Evolutionary conservation across 2,329 filamentous ascomycete species (phyloP).

Genomic region (Fusarium fujikuroi): DNA sequence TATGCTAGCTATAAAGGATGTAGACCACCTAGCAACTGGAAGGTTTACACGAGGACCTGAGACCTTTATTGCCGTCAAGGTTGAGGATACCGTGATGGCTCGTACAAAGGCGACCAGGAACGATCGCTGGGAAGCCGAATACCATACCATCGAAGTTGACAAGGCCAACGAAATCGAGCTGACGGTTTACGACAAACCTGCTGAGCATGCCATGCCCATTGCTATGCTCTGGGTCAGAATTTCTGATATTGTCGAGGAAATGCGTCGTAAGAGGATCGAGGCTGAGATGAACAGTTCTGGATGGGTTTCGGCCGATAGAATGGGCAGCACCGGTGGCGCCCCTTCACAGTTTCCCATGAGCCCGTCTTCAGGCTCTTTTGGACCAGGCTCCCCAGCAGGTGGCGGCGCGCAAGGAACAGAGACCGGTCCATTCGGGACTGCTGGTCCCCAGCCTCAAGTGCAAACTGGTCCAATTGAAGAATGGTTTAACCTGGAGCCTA

Average conservation of each 20-base stretch:
- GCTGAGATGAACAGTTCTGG: conserved; percentile 93
- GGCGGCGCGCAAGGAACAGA: conserved; percentile 50
- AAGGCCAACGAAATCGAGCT: conserved; percentile 99
- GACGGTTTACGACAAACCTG: conserved; percentile 95
- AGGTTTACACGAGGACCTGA: conserved; percentile 91
- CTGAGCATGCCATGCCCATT: conserved; percentile 90
- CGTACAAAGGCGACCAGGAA: conserved; percentile 85
- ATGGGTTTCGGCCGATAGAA: conserved; percentile 97
- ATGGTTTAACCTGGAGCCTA: conserved; percentile 97
- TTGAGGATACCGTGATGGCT: conserved; percentile 92
- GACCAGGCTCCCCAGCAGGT: conserved; percentile 55
- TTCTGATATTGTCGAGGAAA: conserved; percentile 96
- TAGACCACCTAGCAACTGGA: conserved; percentile 88
- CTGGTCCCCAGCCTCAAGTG: conserved; percentile 60
- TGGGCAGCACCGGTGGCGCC: conserved; percentile 71
- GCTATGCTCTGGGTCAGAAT: conserved; percentile 96
- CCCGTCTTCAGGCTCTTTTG: conserved; percentile 57
- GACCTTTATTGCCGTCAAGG: conserved; percentile 95
- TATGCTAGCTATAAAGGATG: conserved; percentile 89
- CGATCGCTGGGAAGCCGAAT: conserved; percentile 92
- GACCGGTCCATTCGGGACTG: conserved; percentile 47
- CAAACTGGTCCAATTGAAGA: conserved; percentile 79
- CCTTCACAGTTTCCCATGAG: conserved; percentile 68
- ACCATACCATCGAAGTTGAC: conserved; percentile 92
- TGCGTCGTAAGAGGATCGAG: conserved; percentile 96